Base-by-base conservation (phyloP, 2,329 filamentous ascomycete genomes). In the Fusarium sulawesiense region DNA sequence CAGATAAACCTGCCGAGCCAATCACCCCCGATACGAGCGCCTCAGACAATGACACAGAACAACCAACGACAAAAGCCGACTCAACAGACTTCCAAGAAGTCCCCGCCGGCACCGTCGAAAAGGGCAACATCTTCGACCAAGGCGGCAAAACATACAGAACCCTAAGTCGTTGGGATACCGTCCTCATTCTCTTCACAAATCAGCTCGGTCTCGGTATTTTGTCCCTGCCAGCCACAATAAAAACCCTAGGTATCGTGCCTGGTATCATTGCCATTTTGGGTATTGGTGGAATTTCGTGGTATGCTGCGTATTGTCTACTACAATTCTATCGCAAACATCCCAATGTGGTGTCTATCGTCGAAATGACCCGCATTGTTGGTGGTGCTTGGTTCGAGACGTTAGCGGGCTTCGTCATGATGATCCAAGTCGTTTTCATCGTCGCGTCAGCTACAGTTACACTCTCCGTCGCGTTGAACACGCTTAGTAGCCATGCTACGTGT, bases 171-270 rank as follows among this genome's bases (percentile, higher is more conserved):
- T 76, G 70, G 73, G 72, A 74, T 4, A 73, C 74, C 0, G 47
- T 76, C n/a, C 60, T 76, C 4, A 63, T 75, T 6, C 65, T 76
- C 6, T 72, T 76, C 13, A 76, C 73, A 14, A 76, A 76, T 30
- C 75, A 77, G 47, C 66, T 77, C 23, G 74, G 73, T 42, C 71
- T 78, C 5, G 76, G 76, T 10, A 77, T 78, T 76, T 89, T 92
- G 85, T 91, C 89, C 1, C 91, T 92, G 67, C 90, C 90, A 0
- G 89, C 88, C 77, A 91, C 88, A 0, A 91, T 92, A 77, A 88
- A 89, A 6, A 80, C 89, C 12, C 83, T 92, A 6, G 90, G 90
- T 12, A 82, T 92, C 27, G 87, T 92, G 3, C 90, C 90, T 0
- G 90, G 90, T 32, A 77, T 92, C 56, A 91, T 92, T 64, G 76